A percentile compares a stretch with the other conserved stretches of the same genome.
These are phyloP conservation scores for Pythium aristosporum DNA, from an alignment of 352 stramenopile species.

Conservation along the genomic window DNA sequence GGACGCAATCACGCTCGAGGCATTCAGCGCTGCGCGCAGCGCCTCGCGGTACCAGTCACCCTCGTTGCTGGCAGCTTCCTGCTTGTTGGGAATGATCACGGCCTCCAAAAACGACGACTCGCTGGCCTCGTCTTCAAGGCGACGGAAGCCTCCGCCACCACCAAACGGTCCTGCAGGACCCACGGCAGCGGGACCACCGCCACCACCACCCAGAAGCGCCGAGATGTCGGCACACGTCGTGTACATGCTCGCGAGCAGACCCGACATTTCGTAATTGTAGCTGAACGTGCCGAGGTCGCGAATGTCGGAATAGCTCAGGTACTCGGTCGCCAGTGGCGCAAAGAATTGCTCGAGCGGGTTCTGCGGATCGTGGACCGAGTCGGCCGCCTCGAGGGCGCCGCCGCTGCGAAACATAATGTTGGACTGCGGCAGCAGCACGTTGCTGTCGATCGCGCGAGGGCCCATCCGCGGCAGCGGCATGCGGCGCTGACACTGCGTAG, in stretches of 20 bases:
- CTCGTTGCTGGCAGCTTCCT: conserved; percentile 21
- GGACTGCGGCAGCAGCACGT: conserved; percentile 62
- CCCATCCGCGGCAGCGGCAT: conserved; percentile 23
- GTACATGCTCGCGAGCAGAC: conserved; percentile 69
- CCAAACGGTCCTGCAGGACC: not conserved
- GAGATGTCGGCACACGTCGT: conserved; percentile 60
- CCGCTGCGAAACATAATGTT: conserved; percentile 51
- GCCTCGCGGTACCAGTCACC: conserved; percentile 54
- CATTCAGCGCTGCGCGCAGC: conserved; percentile 38
- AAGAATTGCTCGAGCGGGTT: conserved; percentile 66
- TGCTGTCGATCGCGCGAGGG: conserved; percentile 37
- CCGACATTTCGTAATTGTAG: conserved; percentile 87
- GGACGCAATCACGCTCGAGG: conserved; percentile 5
- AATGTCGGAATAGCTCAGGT: conserved; percentile 71
- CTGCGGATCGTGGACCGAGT: conserved; percentile 51
- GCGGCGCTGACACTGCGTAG: conserved; percentile 49
- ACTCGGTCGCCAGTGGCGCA: conserved; percentile 50
- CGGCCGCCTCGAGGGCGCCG: conserved; percentile 34
- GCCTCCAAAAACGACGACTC: conserved; percentile 49
- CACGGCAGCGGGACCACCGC: conserved; percentile 20
- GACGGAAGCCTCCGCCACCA: conserved; percentile 10
- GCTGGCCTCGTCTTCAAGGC: conserved; percentile 19
- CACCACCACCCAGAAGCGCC: conserved; percentile 29
- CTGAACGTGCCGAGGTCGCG: conserved; percentile 70
- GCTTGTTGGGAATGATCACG: conserved; percentile 55